phyloP scores from a whole-genome alignment of 495 filamentous ascomycete species.

The Apodospora peruviana region DNA sequence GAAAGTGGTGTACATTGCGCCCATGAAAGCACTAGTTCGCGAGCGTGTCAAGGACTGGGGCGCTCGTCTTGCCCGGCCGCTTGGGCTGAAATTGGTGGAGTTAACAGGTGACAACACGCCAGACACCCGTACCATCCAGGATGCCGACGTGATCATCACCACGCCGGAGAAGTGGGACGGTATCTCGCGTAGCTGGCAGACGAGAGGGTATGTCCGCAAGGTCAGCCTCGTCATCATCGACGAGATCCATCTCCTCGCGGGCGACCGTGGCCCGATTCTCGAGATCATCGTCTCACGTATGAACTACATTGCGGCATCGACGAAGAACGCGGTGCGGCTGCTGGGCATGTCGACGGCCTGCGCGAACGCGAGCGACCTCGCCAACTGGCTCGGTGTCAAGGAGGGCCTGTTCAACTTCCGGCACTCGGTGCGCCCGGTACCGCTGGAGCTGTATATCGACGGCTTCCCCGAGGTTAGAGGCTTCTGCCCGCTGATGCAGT shows the following conservation, averaged over 20 bases:
- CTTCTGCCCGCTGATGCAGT: constrained; percentile 97
- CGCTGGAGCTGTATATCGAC: constrained; percentile 92
- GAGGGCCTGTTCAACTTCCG: constrained; percentile 95
- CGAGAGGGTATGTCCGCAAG: constrained; percentile 88
- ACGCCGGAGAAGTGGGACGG: constrained; percentile 99
- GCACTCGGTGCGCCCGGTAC: constrained; percentile 95
- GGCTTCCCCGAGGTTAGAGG: constrained; percentile 93
- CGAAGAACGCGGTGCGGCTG: constrained; percentile 78
- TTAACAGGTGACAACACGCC: constrained; percentile 98
- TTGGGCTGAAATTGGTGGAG: constrained; percentile 90
- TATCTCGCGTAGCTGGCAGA: constrained; percentile 98
- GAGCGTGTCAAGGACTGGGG: constrained; percentile 97
- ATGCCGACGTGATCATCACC: constrained; percentile 97
- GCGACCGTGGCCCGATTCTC: constrained; percentile 92
- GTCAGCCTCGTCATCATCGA: constrained; percentile 97
- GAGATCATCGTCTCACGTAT: constrained; percentile 99
- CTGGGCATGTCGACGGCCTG: constrained; percentile 98
- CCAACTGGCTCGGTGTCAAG: constrained; percentile 96
- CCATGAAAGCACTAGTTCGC: constrained; percentile 97
- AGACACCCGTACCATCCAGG: constrained; percentile 86
- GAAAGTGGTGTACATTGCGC: constrained; percentile 98
- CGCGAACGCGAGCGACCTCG: constrained; percentile 90
- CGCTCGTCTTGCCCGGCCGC: constrained; percentile 69
- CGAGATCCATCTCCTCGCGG: constrained; percentile 94
- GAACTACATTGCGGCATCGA: constrained; percentile 97